These are phyloP conservation scores for Metschnikowia lunata DNA, from an alignment of 805 yeast genomes.

Conservation along the genomic window DNA sequence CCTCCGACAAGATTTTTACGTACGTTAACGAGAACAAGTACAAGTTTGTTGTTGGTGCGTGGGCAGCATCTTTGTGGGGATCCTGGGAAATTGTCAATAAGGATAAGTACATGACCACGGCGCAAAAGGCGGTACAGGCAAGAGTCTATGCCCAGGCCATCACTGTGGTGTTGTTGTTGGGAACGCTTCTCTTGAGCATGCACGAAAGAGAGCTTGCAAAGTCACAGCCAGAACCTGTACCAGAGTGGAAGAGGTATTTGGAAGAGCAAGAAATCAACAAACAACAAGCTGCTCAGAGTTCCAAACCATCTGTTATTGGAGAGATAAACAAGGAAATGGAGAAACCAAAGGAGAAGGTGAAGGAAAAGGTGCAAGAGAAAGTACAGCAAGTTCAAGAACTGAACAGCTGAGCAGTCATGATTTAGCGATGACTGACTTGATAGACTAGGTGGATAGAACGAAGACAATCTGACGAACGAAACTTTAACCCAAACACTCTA, in stretches of 20 bases:
- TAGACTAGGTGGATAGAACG: no score
- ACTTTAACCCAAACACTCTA: no score
- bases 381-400: neutral
- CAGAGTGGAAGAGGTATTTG: conserved; percentile 34
- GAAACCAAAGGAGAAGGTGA: neutral
- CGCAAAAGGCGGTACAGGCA: conserved; percentile 83
- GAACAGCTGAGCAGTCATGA: no score
- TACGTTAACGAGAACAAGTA: conserved; percentile 54
- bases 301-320: neutral
- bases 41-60: conserved; percentile 61
- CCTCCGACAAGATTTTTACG: conserved; percentile 47
- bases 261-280: conserved; percentile 20
- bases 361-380: neutral
- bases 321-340: neutral
- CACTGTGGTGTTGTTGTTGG: conserved; percentile 66
- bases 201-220: conserved; percentile 55
- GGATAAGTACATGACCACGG: conserved; percentile 67
- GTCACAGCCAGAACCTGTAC: conserved; percentile 29
- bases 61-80: conserved; percentile 80
- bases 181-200: conserved; percentile 61
- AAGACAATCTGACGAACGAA: no score
- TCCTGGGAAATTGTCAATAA: conserved; percentile 71
- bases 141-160: conserved; percentile 88
- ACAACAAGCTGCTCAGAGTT: neutral
- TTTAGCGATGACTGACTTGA: no score